Evolutionary conservation across 352 stramenopile genomes (phyloP), one percentile per base, ranked within the genome.

Genomic region (Pythium periplocum): DNA sequence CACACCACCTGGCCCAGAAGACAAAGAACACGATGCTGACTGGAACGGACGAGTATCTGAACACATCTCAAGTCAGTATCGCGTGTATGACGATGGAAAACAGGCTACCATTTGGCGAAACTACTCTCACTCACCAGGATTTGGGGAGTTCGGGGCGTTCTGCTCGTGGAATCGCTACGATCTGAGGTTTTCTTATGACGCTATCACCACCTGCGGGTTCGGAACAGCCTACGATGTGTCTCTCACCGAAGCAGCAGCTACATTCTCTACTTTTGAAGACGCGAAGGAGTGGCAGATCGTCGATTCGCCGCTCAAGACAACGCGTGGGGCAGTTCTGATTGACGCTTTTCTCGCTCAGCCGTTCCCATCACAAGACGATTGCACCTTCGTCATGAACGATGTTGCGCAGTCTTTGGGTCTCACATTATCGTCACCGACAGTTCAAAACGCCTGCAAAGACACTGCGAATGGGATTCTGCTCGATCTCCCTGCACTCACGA

Each of bases 301-400:
- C 3, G 55, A 62, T 6, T 46, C 61, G 8, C 3, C 66, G 2
- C 34, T 59, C 4, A 50, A 4, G 3, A 63, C 66, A 4, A 68
- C 62, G 12, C 59, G 72, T 51, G 60, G 48, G 3, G 66, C 70
- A 1, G 35, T 87, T 39, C 9, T 87, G 32, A 53, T 86, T 36
- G 69, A 87, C 36, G 68, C 68, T 0, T 83, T 86, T 32, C 48
- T 86, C 7, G 68, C 57, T 1, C 74, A 84, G 41, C 77, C 77
- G 6, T 83, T 84, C 31, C 30, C 40, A 11, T 53, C 59, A 0
- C 30, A n/a, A 3, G 31, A 50, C 2, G 58, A 59, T n/a, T 85
- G 76, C 51, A 34, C 54, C 33, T 63, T 57, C 6, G 11, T 62
- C 2, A 39, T 85, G 45, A 10, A 53, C 3, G 56, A 59, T 12